phyloP scores from a whole-genome alignment of 495 filamentous ascomycete species.

The Aspergillus sclerotiicarbonarius region DNA sequence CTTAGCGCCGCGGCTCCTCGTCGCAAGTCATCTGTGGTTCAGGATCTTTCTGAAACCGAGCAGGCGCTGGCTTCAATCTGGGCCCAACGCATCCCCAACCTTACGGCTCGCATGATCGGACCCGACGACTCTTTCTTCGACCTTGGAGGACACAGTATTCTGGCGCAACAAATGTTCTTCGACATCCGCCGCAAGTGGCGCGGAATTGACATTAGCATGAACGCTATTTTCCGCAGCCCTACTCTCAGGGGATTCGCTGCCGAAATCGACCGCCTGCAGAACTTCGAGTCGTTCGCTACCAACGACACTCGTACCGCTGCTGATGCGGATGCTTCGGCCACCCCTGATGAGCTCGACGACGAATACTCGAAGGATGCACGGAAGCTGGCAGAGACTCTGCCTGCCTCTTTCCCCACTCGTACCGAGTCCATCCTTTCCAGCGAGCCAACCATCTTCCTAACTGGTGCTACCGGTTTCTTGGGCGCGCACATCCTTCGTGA shows the following conservation, averaged over 20 bases:
- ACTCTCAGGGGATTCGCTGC: slow-evolving; percentile 70
- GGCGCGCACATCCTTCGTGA: slow-evolving; percentile 80
- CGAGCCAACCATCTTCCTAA: slow-evolving; percentile 70
- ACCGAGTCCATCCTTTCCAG: slow-evolving; percentile 27
- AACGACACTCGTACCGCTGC: slow-evolving; percentile 28
- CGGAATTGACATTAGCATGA: slow-evolving; percentile 70
- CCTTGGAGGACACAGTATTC: slow-evolving; percentile 79
- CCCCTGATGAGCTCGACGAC: slow-evolving; percentile 40
- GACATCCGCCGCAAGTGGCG: slow-evolving; percentile 61
- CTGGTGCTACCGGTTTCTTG: slow-evolving; percentile 89
- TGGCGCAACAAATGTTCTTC: slow-evolving; percentile 83
- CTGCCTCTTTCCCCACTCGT: slow-evolving; percentile 32
- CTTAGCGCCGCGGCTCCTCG: slow-evolving; percentile 38
- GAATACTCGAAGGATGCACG: slow-evolving; percentile 68
- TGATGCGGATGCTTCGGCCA: slow-evolving; percentile 17
- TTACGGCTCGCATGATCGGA: slow-evolving; percentile 56
- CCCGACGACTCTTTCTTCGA: slow-evolving; percentile 81
- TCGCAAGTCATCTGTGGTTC: slow-evolving; percentile 35
- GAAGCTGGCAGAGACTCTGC: slow-evolving; percentile 52
- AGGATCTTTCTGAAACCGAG: slow-evolving; percentile 60
- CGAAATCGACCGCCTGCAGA: slow-evolving; percentile 66
- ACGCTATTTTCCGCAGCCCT: slow-evolving; percentile 70
- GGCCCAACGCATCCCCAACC: slow-evolving; percentile 53
- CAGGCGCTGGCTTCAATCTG: slow-evolving; percentile 66
- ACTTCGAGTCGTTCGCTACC: slow-evolving; percentile 35